Conservation (phyloP, 805 yeast species). For the Candida pini region DNA sequence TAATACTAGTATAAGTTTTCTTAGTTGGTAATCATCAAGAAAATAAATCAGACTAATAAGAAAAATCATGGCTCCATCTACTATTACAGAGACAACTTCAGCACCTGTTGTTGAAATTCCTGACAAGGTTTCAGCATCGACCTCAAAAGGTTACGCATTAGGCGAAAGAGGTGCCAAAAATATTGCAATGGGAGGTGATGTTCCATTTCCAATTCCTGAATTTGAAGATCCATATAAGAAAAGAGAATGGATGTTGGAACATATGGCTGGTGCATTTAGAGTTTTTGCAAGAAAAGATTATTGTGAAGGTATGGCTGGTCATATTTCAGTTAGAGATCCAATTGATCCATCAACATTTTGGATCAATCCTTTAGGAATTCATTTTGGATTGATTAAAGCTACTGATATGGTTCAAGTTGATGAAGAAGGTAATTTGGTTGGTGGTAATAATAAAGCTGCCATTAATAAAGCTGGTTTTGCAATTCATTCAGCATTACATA, state of each 20-base stretch:
- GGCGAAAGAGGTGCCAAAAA: constrained; percentile 53
- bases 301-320: constrained; percentile 80
- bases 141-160: constrained; percentile 37
- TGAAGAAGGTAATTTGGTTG: constrained; percentile 57
- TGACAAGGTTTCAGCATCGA: constrained; percentile 22
- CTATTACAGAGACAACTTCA: constrained; percentile 7
- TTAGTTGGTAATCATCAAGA: not conserved
- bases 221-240: constrained; percentile 41
- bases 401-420: constrained; percentile 60
- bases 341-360: constrained; percentile 69
- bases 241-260: constrained; percentile 52
- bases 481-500: constrained; percentile 63
- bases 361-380: constrained; percentile 80
- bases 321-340: constrained; percentile 78
- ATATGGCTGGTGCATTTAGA: constrained; percentile 80
- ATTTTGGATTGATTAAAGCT: constrained; percentile 35
- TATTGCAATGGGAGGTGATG: constrained; percentile 47
- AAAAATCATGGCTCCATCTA: constrained; percentile 12
- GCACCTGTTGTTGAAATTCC: constrained; percentile 23
- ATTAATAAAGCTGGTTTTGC: constrained; percentile 68
- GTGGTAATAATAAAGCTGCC: constrained; percentile 43
- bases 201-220: constrained; percentile 43
- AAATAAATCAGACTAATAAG: not conserved
- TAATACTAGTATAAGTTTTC: constrained; percentile 3
- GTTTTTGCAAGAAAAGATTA: constrained; percentile 72